Conservation (phyloP, 176 grass and related monocot species). For the Cenchrus americanus region DNA sequence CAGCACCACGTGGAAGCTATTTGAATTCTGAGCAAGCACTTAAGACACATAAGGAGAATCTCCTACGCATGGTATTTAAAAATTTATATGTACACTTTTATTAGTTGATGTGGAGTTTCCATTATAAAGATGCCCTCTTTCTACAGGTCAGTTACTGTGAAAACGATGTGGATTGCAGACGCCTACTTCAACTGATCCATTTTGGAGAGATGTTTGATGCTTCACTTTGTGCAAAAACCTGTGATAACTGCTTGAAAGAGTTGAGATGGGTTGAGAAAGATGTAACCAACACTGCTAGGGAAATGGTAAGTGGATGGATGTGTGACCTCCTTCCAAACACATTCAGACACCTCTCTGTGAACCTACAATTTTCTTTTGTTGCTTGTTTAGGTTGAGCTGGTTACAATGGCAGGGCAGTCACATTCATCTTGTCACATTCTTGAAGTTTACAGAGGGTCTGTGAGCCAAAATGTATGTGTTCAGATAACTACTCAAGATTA, state of each 20-base stretch:
- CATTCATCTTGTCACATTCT: conserved; percentile 78
- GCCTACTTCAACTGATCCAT: conserved; percentile 84
- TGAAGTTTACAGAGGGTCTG: conserved; percentile 88
- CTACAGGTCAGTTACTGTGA: conserved; percentile 91
- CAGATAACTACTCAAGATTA: conserved; percentile 7
- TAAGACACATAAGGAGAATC: conserved; percentile 85
- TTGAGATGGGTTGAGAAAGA: conserved; percentile 80
- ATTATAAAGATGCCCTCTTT: background rate
- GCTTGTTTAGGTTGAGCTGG: conserved; percentile 72
- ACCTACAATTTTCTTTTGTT: background rate
- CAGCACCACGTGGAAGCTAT: conserved; percentile 28
- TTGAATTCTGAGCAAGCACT: conserved; percentile 48
- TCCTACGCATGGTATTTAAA: conserved; percentile 78
- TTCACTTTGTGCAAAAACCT: conserved; percentile 66
- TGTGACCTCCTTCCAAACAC: conserved; percentile 6
- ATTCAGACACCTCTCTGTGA: conserved; percentile 1
- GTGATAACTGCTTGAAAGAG: conserved; percentile 91
- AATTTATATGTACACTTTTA: conserved; percentile 25
- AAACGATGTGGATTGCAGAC: conserved; percentile 90
- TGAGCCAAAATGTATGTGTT: conserved; percentile 80
- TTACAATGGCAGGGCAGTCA: conserved; percentile 41
- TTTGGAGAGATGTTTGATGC: conserved; percentile 91
- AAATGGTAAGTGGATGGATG: conserved; percentile 60
- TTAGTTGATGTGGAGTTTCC: background rate
- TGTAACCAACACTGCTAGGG: conserved; percentile 71